phyloP scores from a whole-genome alignment of 108 stramenopile genomes.

The Fragilaria crotonensis region DNA sequence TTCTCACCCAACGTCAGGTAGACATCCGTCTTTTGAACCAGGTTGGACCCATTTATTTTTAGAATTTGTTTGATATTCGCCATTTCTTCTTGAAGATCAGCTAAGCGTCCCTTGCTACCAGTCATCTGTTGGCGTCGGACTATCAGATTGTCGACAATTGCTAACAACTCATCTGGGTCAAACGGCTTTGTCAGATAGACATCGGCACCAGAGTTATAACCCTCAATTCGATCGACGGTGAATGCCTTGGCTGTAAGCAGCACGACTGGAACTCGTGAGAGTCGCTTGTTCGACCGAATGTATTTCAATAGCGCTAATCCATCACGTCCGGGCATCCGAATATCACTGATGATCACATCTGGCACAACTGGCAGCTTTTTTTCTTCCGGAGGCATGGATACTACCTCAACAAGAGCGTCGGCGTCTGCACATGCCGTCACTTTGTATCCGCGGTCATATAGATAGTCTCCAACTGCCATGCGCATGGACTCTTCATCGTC shows the following conservation, averaged over 20 bases:
- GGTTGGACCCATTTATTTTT: conserved; percentile 18
- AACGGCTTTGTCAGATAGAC: conserved; percentile 85
- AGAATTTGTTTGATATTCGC: conserved; percentile 31
- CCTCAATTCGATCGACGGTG: conserved; percentile 73
- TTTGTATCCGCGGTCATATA: conserved; percentile 60
- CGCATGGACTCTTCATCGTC: conserved; percentile 84
- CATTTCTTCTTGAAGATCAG: conserved; percentile 28
- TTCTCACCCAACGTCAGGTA: conserved; percentile 30
- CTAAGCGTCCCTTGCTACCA: conserved; percentile 10
- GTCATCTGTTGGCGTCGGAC: conserved; percentile 25
- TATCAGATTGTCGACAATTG: conserved; percentile 72
- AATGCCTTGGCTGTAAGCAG: conserved; percentile 78
- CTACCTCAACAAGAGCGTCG: conserved; percentile 38
- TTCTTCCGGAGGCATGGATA: conserved; percentile 1
- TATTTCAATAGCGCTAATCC: conserved; percentile 64
- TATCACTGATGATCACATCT: conserved; percentile 74
- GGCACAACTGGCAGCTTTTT: conserved; percentile 17
- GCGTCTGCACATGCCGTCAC: conserved; percentile 72
- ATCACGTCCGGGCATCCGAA: conserved; percentile 84
- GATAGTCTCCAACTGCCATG: conserved; percentile 60
- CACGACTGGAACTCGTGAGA: conserved; percentile 52
- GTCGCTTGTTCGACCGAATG: conserved; percentile 24
- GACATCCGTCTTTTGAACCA: conserved; percentile 30
- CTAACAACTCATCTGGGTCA: conserved; percentile 77
- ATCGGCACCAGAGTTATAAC: conserved; percentile 75